phyloP scores from a whole-genome alignment of 371 early-diverging fungal species.

The Capillidium rhysosporum region DNA sequence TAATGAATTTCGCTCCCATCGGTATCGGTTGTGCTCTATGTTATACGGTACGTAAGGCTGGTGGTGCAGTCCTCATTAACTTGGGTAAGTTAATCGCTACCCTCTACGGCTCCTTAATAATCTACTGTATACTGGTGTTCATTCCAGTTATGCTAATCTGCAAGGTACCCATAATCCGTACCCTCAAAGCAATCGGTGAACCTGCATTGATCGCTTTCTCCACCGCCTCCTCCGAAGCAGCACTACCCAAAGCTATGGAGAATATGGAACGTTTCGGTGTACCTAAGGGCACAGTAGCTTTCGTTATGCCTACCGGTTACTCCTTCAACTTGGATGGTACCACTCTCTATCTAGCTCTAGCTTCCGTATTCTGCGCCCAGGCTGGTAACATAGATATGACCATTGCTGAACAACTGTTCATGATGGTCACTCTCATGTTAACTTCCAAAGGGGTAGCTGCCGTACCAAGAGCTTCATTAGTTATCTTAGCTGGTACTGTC shows the following conservation, averaged over 20 bases:
- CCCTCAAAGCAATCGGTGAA: slow-evolving; percentile 26
- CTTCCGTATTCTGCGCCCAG: slow-evolving; percentile 41
- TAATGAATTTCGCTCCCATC: slow-evolving; percentile 59
- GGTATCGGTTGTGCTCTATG: slow-evolving; percentile 49
- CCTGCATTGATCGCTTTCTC: slow-evolving; percentile 65
- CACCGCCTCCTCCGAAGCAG: slow-evolving; percentile 68
- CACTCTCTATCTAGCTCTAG: slow-evolving; percentile 49
- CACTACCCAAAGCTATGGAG: slow-evolving; percentile 53
- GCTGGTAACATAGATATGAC: slow-evolving; percentile 33
- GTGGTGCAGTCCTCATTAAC: slow-evolving; percentile 32
- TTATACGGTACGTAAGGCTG: slow-evolving; percentile 41
- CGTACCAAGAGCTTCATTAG: slow-evolving; percentile 50
- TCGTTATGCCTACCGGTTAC: slow-evolving; percentile 62
- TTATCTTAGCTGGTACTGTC: slow-evolving; percentile 33
- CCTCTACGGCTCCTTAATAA: slow-evolving; percentile 33
- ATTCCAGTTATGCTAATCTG: slow-evolving; percentile 38
- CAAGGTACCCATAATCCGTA: slow-evolving; percentile 30
- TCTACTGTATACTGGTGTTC: slow-evolving; percentile 34
- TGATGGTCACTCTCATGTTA: slow-evolving; percentile 53
- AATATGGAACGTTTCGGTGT: slow-evolving; percentile 52
- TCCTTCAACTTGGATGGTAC: slow-evolving; percentile 69
- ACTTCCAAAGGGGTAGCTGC: slow-evolving; percentile 68
- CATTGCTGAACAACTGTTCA: slow-evolving; percentile 37
- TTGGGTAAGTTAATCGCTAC: slow-evolving; percentile 50
- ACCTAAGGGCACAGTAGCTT: slow-evolving; percentile 41